Conservation (phyloP, 2,329 filamentous ascomycete species). For the Taxawa tesnikishii region DNA sequence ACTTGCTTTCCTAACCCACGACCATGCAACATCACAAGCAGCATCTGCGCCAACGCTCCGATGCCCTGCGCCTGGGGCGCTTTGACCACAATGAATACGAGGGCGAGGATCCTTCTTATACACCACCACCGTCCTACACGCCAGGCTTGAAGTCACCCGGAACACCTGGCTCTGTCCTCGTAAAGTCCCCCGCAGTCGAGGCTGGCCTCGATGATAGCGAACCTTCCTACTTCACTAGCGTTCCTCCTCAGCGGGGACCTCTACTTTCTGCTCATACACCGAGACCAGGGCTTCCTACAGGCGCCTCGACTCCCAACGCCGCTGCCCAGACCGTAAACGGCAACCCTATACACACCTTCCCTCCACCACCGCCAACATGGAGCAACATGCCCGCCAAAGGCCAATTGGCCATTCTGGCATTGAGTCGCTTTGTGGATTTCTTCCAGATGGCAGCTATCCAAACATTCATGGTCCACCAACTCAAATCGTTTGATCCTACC, state of each 20-base stretch:
- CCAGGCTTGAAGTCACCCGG: too few species aligned
- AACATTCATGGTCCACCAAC: conserved; percentile 31
- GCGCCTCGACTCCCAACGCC: conserved; percentile 2
- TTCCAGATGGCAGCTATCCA: conserved; percentile 31
- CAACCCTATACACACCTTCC: conserved; percentile 1
- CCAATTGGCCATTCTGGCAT: conserved; percentile 26
- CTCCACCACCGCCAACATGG: conserved; percentile 21
- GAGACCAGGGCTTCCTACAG: conserved; percentile 1
- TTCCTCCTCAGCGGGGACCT: too few species aligned
- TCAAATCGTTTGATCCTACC: conserved; percentile 26
- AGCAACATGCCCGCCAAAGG: conserved; percentile 26
- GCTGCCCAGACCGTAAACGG: conserved; percentile 4
- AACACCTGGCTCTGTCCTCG: too few species aligned
- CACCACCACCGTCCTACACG: too few species aligned
- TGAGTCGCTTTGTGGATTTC: conserved; percentile 31
- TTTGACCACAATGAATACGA: conserved; percentile 7
- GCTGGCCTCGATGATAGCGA: too few species aligned
- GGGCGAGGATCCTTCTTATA: conserved; percentile 6
- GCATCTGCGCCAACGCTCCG: conserved; percentile 17
- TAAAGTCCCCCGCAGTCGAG: too few species aligned
- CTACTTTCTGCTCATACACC: too few species aligned
- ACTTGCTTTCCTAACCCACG: too few species aligned
- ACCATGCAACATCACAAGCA: conserved; percentile 5
- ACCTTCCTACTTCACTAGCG: too few species aligned
- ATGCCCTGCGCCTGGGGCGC: conserved; percentile 3